Evolutionary conservation across 441 rosid species (phyloP).

Genomic region (Pelargonium citronellum): DNA sequence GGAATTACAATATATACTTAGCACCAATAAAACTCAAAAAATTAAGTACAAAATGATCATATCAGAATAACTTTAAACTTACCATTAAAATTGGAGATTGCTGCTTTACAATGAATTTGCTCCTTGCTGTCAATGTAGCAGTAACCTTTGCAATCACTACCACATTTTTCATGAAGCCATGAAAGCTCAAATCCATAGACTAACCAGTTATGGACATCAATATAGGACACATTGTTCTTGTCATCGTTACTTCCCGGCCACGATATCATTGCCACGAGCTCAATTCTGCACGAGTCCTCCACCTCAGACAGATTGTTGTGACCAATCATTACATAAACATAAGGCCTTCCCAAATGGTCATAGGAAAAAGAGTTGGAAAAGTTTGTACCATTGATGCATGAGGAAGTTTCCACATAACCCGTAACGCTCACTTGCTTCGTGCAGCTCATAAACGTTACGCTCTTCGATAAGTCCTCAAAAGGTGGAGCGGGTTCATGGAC

Average conservation of each 20-base stretch:
- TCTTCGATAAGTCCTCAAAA: too few relatives aligned
- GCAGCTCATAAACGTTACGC: background rate
- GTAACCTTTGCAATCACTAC: background rate
- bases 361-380: background rate
- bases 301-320: background rate
- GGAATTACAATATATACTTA: too few relatives aligned
- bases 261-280: background rate
- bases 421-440: rapidly evolving
- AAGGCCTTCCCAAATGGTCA: background rate
- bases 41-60: too few relatives aligned
- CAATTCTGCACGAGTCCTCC: background rate
- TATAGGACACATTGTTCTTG: background rate
- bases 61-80: too few relatives aligned
- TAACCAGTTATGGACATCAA: background rate
- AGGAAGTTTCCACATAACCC: background rate
- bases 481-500: rapidly evolving
- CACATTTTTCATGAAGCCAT: background rate
- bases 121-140: background rate
- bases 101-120: too few relatives aligned
- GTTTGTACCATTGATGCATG: background rate
- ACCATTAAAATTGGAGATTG: too few relatives aligned
- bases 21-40: too few relatives aligned
- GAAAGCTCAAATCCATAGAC: conserved; percentile 4
- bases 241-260: background rate
- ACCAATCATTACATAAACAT: too few relatives aligned